Evolutionary conservation across 306 rosid genomes (phyloP), one percentile per base, ranked within the genome.

Genomic region (Vigna mungo): DNA sequence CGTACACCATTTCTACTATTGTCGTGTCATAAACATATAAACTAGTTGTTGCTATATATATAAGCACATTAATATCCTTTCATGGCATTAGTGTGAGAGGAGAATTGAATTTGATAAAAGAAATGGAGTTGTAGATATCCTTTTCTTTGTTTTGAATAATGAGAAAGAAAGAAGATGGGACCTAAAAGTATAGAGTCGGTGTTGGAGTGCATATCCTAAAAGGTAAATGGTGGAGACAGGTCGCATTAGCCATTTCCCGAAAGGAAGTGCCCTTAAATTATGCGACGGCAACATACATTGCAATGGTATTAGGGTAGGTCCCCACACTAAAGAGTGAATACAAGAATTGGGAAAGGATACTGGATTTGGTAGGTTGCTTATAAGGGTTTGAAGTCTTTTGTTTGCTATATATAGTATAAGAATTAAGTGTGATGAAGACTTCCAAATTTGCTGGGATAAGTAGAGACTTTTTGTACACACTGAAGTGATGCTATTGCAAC

Each of bases 381-480:
- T 63, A 70, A 16, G 61, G 14, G 32, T 8, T 10, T 63, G 15
- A 62, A 71, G n/a, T 34, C 55, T 32, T 54, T 30, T 34, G 10
- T 61, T 68, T 71, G 20, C 82, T 15, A 4, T 2, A 2, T 70
- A 18, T 76, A 43, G 81, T 2, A n/a, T n/a, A 61, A 23, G 17
- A 51, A 17, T 16, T 47, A 76, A 76, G 14, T 47, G 54, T 41
- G n/a, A 70, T 82, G 47, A 68, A 55, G 71, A 43, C 62, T 74
- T 76, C 71, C 81, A 74, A 54, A 82, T 43, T 62, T 62, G 47
- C 43, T 51, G 78, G 76, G 78, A 70, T 14, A 18, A 16, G 3
- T 62, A 12, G 8, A 60, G 16, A 60, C 47, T 72, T 67, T 67
- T 75, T 60, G 81, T 17, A 81, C 68, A 72, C 62, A 60, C 17